phyloP scores from a whole-genome alignment of 805 yeast species.

The Priceomyces carsonii region DNA sequence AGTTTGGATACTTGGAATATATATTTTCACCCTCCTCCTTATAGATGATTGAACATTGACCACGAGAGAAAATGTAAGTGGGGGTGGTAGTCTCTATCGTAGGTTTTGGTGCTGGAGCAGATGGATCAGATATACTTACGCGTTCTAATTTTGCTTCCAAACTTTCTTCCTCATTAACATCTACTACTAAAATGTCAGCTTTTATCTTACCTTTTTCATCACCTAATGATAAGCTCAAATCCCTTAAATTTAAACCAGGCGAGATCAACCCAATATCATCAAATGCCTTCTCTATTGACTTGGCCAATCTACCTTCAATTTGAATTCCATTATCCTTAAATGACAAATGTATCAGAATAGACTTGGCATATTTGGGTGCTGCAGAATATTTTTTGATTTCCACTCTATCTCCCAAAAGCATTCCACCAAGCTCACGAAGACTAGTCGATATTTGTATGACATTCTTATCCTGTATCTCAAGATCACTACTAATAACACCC shows the following conservation, averaged over 20 bases:
- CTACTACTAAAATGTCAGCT: conserved; percentile 24
- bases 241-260: conserved; percentile 49
- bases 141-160: conserved; percentile 37
- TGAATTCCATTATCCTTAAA: conserved; percentile 5
- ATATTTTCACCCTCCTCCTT: conserved; percentile 5
- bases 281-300: conserved; percentile 40
- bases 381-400: conserved; percentile 44
- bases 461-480: conserved; percentile 25
- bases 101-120: conserved; percentile 4
- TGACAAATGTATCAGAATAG: conserved; percentile 15
- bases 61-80: conserved; percentile 42
- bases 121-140: conserved; percentile 29
- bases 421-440: conserved; percentile 33
- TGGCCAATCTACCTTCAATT: conserved; percentile 13
- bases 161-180: conserved; percentile 28
- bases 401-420: conserved; percentile 50
- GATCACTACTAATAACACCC: conserved; percentile 42
- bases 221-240: conserved; percentile 16
- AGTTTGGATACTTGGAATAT: conserved; percentile 36
- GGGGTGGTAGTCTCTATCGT: conserved; percentile 40
- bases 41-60: conserved; percentile 5
- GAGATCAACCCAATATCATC: conserved; percentile 60
- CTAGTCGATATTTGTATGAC: conserved; percentile 26
- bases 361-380: conserved; percentile 47
- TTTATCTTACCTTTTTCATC: conserved; percentile 17